A percentile compares a stretch with the other conserved stretches of the same genome.
Evolutionary conservation across 305 asterid species (phyloP).

Genomic region (Fraxinus ornus): DNA sequence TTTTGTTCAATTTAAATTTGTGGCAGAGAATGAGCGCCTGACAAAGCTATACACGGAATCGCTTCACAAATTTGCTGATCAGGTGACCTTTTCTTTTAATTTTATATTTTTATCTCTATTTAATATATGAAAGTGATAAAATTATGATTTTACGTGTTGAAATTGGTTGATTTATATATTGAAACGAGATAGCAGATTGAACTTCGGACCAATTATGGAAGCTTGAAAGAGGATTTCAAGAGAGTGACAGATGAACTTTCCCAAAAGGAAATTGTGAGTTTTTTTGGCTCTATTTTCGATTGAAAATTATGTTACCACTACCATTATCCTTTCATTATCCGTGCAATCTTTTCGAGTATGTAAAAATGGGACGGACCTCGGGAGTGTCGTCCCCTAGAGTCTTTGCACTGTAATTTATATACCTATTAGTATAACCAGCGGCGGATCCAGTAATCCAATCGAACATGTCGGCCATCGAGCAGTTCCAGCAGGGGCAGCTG

Average conservation of each 20-base stretch:
- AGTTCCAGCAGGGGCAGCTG: too few species aligned
- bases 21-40: constrained; percentile 39
- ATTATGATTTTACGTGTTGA: neutral
- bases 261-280: constrained; percentile 37
- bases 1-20: neutral
- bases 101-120: neutral
- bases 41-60: constrained; percentile 28
- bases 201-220: constrained; percentile 28
- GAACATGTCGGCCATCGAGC: too few species aligned
- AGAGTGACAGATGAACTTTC: constrained; percentile 24
- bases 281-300: neutral
- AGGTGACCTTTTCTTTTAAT: constrained; percentile 25
- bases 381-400: neutral
- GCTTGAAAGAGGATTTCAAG: constrained; percentile 40
- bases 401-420: neutral
- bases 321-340: neutral
- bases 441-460: neutral
- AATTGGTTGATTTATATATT: neutral
- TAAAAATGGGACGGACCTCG: neutral
- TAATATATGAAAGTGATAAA: neutral
- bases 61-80: constrained; percentile 27
- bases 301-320: neutral
- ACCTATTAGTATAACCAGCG: neutral
- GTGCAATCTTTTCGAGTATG: neutral
- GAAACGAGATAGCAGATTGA: constrained; percentile 30